A percentile compares a stretch with the other conserved stretches of the same genome.
These are phyloP conservation scores for Coprinopsis cinerea DNA, from an alignment of 768 basidiomycete genomes.

Conservation along the genomic window DNA sequence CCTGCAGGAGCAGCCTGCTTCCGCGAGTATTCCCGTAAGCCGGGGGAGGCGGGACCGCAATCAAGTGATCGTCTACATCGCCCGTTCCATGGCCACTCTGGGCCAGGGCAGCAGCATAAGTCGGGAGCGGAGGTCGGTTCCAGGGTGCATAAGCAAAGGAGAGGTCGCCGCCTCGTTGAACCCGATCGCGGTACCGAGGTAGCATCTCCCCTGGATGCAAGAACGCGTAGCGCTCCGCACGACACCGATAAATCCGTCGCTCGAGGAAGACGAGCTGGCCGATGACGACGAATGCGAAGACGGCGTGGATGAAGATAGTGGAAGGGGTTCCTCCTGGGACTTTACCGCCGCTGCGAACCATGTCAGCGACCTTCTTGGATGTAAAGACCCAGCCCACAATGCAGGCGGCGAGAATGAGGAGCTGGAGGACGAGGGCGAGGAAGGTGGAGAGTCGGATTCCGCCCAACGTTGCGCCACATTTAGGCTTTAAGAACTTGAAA, in stretches of 20 bases:
- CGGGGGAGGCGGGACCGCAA: conserved; percentile 65
- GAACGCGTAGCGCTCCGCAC: conserved; percentile 57
- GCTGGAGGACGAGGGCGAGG: conserved; percentile 34
- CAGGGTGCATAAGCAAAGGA: conserved; percentile 53
- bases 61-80: conserved; percentile 67
- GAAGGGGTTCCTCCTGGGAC: conserved; percentile 25
- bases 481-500: conserved; percentile 32
- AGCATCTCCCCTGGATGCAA: conserved; percentile 54
- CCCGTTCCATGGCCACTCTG: conserved; percentile 67
- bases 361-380: conserved; percentile 14
- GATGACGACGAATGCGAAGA: conserved; percentile 47
- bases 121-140: conserved; percentile 65
- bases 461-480: conserved; percentile 28
- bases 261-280: conserved; percentile 58
- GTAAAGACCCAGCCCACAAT: conserved; percentile 53
- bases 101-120: conserved; percentile 65
- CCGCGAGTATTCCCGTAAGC: conserved; percentile 74
- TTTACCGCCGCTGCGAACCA: conserved; percentile 12
- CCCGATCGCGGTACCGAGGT: conserved; percentile 31
- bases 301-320: conserved; percentile 55
- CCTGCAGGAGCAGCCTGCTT: conserved; percentile 54
- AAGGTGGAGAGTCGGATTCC: conserved; percentile 45
- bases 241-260: conserved; percentile 56
- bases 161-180: conserved; percentile 19
- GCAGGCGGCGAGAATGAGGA: conserved; percentile 37